These are phyloP conservation scores for Cordyceps javanica DNA, from an alignment of 2,329 filamentous ascomycete species.

Conservation along the genomic window DNA sequence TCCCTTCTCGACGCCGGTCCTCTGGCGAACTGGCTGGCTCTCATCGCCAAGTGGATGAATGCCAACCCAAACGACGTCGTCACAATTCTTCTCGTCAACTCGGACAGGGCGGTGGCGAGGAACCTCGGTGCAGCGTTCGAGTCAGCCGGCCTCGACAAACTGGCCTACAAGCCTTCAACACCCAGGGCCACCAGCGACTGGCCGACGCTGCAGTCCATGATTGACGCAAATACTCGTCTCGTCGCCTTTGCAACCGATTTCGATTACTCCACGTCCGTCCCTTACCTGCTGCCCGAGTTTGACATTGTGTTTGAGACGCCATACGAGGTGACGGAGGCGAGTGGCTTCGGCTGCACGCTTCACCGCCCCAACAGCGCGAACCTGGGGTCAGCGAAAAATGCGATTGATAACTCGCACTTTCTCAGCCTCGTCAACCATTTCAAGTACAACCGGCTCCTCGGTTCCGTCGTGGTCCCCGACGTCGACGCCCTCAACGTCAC, in stretches of 20 bases:
- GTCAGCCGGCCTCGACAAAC: slow-evolving; percentile 51
- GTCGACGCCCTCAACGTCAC: slow-evolving; percentile 54
- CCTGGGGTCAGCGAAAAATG: slow-evolving; percentile 40
- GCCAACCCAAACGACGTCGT: slow-evolving; percentile 67
- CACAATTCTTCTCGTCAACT: slow-evolving; percentile 68
- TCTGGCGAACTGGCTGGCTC: slow-evolving; percentile 55
- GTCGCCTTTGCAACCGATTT: slow-evolving; percentile 62
- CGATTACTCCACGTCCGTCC: slow-evolving; percentile 32
- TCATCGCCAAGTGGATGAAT: slow-evolving; percentile 64
- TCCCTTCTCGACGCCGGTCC: slow-evolving; percentile 61
- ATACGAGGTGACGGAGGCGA: slow-evolving; percentile 56
- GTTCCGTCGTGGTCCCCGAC: slow-evolving; percentile 55
- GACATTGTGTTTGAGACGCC: slow-evolving; percentile 65
- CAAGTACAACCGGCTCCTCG: slow-evolving; percentile 52
- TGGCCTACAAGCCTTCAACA: slow-evolving; percentile 52
- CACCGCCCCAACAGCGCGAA: slow-evolving; percentile 48
- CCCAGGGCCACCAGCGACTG: slow-evolving; percentile 43
- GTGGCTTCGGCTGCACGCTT: slow-evolving; percentile 66
- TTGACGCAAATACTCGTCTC: slow-evolving; percentile 56
- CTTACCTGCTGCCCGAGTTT: slow-evolving; percentile 60
- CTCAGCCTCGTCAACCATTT: slow-evolving; percentile 80
- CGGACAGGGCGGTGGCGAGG: slow-evolving; percentile 49
- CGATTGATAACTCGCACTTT: slow-evolving; percentile 50
- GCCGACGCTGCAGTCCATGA: slow-evolving; percentile 68
- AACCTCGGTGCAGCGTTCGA: slow-evolving; percentile 51